A percentile compares a stretch with the other conserved stretches of the same genome.
These are phyloP conservation scores for Fermentozyma sake DNA, from an alignment of 1,139 yeast genomes.

Conservation along the genomic window DNA sequence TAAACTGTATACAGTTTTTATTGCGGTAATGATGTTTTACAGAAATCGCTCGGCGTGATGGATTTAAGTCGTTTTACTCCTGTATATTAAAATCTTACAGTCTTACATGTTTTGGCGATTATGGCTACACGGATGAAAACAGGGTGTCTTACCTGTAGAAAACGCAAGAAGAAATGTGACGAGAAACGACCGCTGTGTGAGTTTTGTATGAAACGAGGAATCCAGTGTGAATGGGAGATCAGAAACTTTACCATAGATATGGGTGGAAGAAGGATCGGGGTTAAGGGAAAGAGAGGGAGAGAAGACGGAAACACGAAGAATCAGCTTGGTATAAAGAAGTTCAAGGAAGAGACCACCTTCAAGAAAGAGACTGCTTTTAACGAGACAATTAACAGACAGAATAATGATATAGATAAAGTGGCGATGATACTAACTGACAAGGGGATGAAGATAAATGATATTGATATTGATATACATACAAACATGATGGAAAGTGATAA, in stretches of 20 bases:
- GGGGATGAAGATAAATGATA: no score
- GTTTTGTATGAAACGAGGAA: constrained; percentile 24
- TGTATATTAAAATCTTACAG: no score
- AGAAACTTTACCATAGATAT: constrained; percentile 2
- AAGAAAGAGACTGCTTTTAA: background rate
- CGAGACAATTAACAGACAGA: background rate
- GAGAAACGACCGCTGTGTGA: constrained; percentile 33
- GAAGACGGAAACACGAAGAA: background rate
- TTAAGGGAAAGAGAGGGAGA: background rate
- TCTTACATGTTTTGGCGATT: no score
- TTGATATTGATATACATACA: no score
- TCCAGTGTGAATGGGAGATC: constrained; percentile 30
- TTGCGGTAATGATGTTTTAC: no score
- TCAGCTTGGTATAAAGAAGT: background rate
- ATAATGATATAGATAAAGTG: no score
- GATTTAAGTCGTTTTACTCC: no score
- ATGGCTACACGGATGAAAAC: constrained; percentile 35
- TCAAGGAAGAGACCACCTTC: background rate
- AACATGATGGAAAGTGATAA: no score
- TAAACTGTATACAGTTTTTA: no score
- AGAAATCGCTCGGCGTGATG: no score
- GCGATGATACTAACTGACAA: no score
- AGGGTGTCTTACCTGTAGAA: constrained; percentile 39
- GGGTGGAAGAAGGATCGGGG: background rate
- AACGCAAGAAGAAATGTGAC: constrained; percentile 40